Percentiles rank a stretch among this genome's conserved stretches.
Evolutionary conservation across 2,329 filamentous ascomycete species (phyloP).

Genomic region (Cordyceps farinosa): DNA sequence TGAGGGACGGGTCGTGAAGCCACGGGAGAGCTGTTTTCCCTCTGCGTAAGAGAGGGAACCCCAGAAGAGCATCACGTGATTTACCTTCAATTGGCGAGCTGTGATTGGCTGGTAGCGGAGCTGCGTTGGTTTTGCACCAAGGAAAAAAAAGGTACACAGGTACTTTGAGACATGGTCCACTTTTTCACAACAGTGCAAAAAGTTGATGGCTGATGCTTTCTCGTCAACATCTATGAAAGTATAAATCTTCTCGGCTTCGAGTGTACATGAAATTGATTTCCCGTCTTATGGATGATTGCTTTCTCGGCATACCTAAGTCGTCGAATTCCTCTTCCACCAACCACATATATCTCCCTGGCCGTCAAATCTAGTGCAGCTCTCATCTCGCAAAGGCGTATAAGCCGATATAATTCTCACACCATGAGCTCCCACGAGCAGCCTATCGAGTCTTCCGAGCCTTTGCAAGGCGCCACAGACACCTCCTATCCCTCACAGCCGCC

Average conservation of each 20-base stretch:
- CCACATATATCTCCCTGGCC: background rate
- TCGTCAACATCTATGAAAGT: background rate
- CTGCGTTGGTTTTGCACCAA: background rate
- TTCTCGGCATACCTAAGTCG: background rate
- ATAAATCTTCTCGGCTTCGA: background rate
- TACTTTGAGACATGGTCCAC: background rate
- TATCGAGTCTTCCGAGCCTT: background rate
- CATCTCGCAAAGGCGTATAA: slow-evolving; percentile 4
- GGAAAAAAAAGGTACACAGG: background rate
- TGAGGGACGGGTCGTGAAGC: background rate
- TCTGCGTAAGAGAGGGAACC: slow-evolving; percentile 7
- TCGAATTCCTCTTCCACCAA: background rate
- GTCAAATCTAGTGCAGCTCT: background rate
- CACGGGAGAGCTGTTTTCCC: slow-evolving; percentile 17
- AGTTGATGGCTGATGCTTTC: background rate
- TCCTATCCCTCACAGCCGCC: slow-evolving; percentile 11
- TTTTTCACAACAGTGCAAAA: background rate
- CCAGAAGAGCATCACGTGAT: slow-evolving; percentile 31
- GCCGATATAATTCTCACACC: background rate
- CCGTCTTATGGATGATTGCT: background rate
- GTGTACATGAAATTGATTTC: background rate
- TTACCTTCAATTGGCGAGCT: slow-evolving; percentile 32
- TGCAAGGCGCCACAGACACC: background rate
- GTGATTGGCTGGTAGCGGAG: slow-evolving; percentile 29
- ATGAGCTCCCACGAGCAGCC: slow-evolving; percentile 15